Conservation (phyloP, 2,329 filamentous ascomycete species). For the Diplodia corticola region DNA sequence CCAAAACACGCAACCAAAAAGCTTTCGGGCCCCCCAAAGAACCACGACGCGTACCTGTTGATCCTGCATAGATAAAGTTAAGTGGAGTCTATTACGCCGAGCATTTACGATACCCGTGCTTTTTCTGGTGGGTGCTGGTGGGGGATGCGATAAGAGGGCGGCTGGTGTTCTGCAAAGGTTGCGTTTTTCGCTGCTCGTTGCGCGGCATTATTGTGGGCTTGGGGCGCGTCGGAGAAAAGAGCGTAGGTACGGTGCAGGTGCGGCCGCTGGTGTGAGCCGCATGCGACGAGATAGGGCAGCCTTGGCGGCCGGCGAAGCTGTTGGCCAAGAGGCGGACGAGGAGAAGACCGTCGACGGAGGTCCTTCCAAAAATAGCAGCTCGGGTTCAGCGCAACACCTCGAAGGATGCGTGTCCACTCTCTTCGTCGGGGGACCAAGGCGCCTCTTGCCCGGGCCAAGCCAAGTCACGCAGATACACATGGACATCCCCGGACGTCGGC, state of each 20-base stretch:
- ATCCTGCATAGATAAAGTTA: no score
- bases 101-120: not conserved
- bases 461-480: not conserved
- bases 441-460: no score
- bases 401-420: not conserved
- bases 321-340: constrained; percentile 1
- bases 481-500: not conserved
- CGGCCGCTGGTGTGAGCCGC: not conserved
- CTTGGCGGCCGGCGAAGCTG: not conserved
- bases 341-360: no score
- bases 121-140: not conserved
- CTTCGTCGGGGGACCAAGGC: no score
- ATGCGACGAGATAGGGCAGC: not conserved
- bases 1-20: no score
- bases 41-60: no score
- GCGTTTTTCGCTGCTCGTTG: not conserved
- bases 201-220: not conserved
- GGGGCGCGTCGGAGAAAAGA: not conserved
- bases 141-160: not conserved
- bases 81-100: not conserved
- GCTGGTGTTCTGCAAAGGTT: not conserved
- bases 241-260: not conserved
- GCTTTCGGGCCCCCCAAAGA: no score
- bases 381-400: not conserved
- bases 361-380: not conserved